phyloP scores from a whole-genome alignment of 257 asterid species.

The Prunella vulgaris region DNA sequence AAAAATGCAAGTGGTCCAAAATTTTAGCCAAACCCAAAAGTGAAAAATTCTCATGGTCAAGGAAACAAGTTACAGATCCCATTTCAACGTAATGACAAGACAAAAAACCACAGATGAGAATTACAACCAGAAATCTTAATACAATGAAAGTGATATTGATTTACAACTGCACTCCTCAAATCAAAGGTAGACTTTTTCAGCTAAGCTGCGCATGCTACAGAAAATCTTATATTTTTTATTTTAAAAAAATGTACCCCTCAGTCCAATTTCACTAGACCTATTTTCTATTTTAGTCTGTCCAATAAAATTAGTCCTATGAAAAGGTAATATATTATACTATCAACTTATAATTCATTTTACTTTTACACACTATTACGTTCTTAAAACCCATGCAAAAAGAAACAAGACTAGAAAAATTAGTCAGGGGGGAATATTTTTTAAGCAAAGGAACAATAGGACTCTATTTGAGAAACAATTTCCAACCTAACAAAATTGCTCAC shows the following conservation, averaged over 20 bases:
- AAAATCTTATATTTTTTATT: not conserved
- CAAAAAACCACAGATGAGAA: not conserved
- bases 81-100: conserved; percentile 5
- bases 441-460: not conserved
- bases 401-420: too few species aligned
- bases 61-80: not conserved
- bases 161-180: not conserved
- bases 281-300: too few species aligned
- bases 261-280: too few species aligned
- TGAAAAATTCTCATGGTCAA: not conserved
- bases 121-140: not conserved
- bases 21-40: not conserved
- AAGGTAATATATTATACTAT: too few species aligned
- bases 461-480: not conserved
- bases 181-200: conserved; percentile 3
- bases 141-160: not conserved
- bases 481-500: not conserved
- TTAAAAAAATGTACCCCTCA: too few species aligned
- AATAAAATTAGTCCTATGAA: too few species aligned
- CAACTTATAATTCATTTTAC: too few species aligned
- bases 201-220: conserved; percentile 6
- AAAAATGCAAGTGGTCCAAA: not conserved
- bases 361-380: too few species aligned
- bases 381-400: too few species aligned
- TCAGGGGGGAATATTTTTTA: too few species aligned